Evolutionary conservation across 495 filamentous ascomycete genomes (phyloP).

Genomic region (Cercophora samala): DNA sequence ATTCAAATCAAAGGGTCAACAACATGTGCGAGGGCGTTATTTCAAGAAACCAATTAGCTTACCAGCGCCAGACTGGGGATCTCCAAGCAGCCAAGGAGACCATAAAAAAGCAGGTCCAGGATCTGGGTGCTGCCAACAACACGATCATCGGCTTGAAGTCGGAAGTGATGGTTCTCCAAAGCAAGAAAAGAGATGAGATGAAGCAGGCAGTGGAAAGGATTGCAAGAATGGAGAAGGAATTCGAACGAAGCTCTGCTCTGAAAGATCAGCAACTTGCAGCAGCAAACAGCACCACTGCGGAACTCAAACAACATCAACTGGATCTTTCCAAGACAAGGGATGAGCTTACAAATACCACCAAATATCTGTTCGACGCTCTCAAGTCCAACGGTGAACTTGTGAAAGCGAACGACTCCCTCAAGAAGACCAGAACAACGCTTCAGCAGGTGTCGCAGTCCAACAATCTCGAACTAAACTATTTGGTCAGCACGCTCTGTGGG

Average conservation of each 20-base stretch:
- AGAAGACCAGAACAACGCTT: not conserved
- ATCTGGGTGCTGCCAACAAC: not conserved
- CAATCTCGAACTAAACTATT: not conserved
- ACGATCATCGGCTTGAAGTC: not conserved
- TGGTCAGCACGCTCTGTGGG: not conserved
- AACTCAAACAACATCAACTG: no score
- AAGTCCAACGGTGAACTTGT: no score
- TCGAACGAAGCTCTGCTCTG: not conserved
- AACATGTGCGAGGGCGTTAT: no score
- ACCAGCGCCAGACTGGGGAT: no score
- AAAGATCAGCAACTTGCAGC: not conserved
- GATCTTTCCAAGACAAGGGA: no score
- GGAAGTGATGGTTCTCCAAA: not conserved
- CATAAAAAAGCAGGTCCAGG: not conserved
- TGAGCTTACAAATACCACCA: no score
- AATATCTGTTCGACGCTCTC: no score
- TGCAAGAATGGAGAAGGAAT: not conserved
- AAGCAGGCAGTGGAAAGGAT: not conserved
- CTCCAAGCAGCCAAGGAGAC: no score
- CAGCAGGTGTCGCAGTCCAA: not conserved
- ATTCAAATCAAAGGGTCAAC: no score
- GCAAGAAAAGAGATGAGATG: not conserved
- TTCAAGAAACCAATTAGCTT: no score
- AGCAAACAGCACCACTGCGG: not conserved
- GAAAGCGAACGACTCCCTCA: not conserved